Percentiles rank a stretch among this genome's conserved stretches.
Evolutionary conservation across 371 early-diverging fungal species (phyloP).

Genomic region (Mortierella sp.): DNA sequence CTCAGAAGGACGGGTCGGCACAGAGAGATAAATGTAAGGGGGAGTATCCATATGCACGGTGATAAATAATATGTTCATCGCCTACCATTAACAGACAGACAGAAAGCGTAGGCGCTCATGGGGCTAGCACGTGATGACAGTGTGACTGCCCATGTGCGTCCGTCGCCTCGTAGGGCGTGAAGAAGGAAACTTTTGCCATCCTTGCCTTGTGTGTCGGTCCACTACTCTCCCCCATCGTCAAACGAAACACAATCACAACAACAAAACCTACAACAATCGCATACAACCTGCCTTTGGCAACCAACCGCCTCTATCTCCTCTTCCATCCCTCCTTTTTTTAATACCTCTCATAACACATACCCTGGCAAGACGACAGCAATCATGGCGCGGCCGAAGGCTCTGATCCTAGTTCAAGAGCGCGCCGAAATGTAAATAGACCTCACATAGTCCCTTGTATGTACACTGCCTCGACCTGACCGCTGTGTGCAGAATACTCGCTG

Average conservation of each 20-base stretch:
- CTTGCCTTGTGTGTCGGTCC: too few species aligned
- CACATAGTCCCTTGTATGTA: neutral
- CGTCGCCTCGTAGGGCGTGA: neutral
- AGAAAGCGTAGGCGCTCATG: neutral
- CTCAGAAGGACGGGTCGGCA: neutral
- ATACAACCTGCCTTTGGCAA: neutral
- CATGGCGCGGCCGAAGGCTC: slow-evolving; percentile 14
- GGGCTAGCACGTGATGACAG: neutral
- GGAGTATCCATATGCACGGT: neutral
- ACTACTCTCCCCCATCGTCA: neutral
- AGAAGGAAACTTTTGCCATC: neutral
- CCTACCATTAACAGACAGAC: neutral
- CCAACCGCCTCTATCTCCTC: neutral
- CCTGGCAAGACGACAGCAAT: neutral
- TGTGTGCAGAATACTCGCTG: neutral
- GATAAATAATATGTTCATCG: neutral
- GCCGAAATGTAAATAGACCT: neutral
- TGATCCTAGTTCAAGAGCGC: slow-evolving; percentile 6
- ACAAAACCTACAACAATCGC: neutral
- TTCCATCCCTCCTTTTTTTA: neutral
- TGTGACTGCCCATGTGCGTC: neutral
- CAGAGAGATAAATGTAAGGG: neutral
- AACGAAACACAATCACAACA: neutral
- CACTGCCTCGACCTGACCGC: neutral
- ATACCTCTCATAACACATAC: neutral